Base-by-base conservation (phyloP, 1,284 basidiomycete species). In the Macrocystidia cucumis region DNA sequence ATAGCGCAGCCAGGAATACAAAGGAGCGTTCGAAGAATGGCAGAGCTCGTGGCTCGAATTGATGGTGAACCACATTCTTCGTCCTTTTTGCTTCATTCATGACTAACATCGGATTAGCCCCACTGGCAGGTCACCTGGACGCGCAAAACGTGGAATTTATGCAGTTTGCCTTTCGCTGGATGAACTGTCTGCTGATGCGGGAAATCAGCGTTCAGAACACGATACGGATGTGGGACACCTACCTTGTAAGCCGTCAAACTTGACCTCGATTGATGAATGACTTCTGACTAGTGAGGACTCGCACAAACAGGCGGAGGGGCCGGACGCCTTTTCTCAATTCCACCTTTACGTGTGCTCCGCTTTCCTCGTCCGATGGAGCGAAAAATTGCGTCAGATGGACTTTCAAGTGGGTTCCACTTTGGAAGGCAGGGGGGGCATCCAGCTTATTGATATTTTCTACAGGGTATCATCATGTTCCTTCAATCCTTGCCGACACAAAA, bases 391-490 rank as follows among this genome's bases (percentile, higher is more conserved):
- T 22, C 75, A 84, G 49, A 96, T 96, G 91, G 93, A 98, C 57
- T 97, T 97, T 51, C 93, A 97, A 75, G 92, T 88, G 44, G 38
- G 67, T 52, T 41, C 18, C 14, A 9, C 23, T 7, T 19, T 4
- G 34, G 16, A 9, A 21, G 24, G 9, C 13, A 28, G 23, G 38
- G 8, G 5, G 11, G 20, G 13, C 18, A 5, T 42, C 49, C 38
- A 44, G 20, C 19, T 21, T 27, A 31, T 34, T 38, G 30, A 34
- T 21, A 34, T 9, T 28, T 28, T 35, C 22, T 40, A 2, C 46
- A 95, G 90, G 91, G 91, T 34, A 96, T 98, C 58, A 98, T 98
- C 59, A 98, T 98, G 86, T 98, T 97, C 64, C 70, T 98, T 2
- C 95, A 98, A 60, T 90, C 89, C 3, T 72, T 97, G 3, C 95